Conservation (phyloP, 768 basidiomycete genomes). For the Lentinula lateritia region DNA sequence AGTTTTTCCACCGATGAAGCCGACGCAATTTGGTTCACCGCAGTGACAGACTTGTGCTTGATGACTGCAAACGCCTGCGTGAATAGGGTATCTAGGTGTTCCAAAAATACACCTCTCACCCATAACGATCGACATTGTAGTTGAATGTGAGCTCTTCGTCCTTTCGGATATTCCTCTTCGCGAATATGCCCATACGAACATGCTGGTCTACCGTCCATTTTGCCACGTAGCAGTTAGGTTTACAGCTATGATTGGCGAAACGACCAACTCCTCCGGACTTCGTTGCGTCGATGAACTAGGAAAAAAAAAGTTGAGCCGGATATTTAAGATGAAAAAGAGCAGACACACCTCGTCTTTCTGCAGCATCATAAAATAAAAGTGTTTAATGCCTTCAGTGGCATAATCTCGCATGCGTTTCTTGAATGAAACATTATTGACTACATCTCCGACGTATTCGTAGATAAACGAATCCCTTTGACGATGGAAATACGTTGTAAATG, state of each 20-base stretch:
- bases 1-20: conserved; percentile 95
- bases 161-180: conserved; percentile 71
- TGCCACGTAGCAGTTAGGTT: conserved; percentile 95
- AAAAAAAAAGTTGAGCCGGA: background rate
- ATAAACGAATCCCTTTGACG: conserved; percentile 77
- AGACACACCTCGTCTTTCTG: conserved; percentile 89
- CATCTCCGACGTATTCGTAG: conserved; percentile 97
- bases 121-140: conserved; percentile 99
- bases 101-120: conserved; percentile 44
- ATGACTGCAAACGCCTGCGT: conserved; percentile 48
- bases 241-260: conserved; percentile 97
- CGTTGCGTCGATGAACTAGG: conserved; percentile 94
- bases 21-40: conserved; percentile 92
- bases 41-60: conserved; percentile 94
- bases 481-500: background rate
- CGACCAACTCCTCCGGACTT: conserved; percentile 95
- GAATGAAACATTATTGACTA: conserved; percentile 82
- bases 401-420: conserved; percentile 93
- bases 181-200: conserved; percentile 97
- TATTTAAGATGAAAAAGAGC: background rate
- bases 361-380: conserved; percentile 99
- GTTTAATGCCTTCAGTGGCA: conserved; percentile 85
- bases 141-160: conserved; percentile 96
- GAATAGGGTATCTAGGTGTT: background rate
- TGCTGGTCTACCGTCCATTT: conserved; percentile 92